phyloP scores from a whole-genome alignment of 2,329 filamentous ascomycete species.

The Clarireedia homoeocarpa region DNA sequence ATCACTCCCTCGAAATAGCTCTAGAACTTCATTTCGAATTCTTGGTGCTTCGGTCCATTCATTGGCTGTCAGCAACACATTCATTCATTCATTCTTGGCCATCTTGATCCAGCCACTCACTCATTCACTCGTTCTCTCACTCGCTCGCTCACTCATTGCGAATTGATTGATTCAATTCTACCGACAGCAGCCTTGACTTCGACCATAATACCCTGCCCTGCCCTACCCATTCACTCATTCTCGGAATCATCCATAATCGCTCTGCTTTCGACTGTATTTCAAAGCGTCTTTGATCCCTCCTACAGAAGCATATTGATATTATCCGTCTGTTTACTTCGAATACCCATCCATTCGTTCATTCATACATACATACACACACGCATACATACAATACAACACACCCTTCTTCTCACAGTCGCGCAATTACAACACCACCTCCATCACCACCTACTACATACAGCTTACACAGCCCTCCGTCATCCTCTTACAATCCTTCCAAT shows the following conservation, averaged over 20 bases:
- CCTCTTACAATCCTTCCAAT: constrained; percentile 4
- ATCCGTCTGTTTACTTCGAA: too few species aligned
- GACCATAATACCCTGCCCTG: too few species aligned
- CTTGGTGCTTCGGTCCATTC: background rate
- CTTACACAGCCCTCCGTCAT: constrained; percentile 6
- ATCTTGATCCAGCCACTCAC: background rate
- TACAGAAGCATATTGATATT: too few species aligned
- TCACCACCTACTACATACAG: background rate
- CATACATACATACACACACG: background rate
- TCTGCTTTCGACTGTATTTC: too few species aligned
- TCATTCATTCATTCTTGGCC: background rate
- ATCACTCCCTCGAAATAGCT: background rate
- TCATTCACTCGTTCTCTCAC: background rate
- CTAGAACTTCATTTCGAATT: background rate
- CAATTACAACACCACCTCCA: background rate
- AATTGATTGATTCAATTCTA: background rate
- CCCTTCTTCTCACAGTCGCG: background rate
- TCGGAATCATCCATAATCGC: too few species aligned
- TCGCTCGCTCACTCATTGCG: background rate
- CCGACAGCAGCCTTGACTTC: background rate
- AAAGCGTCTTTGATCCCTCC: too few species aligned
- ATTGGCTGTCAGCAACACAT: background rate
- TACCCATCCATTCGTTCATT: too few species aligned
- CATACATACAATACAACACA: background rate
- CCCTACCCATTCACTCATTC: too few species aligned